These are phyloP conservation scores for Zopfia rhizophila DNA, from an alignment of 2,329 filamentous ascomycete genomes.

Conservation along the genomic window DNA sequence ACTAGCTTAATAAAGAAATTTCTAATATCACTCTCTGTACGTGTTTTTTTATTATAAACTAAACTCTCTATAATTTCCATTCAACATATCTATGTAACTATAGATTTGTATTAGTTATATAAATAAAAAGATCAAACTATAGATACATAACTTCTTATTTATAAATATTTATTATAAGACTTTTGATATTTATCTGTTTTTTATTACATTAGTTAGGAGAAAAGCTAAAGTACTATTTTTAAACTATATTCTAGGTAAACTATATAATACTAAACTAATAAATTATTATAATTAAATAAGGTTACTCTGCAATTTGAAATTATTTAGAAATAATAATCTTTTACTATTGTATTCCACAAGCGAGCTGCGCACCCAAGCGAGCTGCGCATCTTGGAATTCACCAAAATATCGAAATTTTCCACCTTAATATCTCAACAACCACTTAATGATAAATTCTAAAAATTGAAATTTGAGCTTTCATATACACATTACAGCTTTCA, in stretches of 20 bases:
- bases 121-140: constrained; percentile 4
- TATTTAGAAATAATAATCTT: constrained; percentile 7
- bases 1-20: background rate
- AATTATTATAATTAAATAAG: constrained; percentile 12
- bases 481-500: too few species aligned
- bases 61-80: background rate
- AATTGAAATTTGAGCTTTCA: too few species aligned
- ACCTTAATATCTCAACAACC: too few species aligned
- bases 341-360: too few species aligned
- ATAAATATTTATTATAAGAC: background rate
- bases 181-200: constrained; percentile 6
- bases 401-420: too few species aligned
- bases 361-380: too few species aligned
- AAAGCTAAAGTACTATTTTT: constrained; percentile 13
- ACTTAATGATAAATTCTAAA: too few species aligned
- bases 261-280: background rate
- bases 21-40: background rate
- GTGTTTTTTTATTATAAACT: background rate
- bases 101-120: constrained; percentile 10
- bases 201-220: constrained; percentile 22
- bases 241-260: constrained; percentile 2
- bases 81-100: background rate
- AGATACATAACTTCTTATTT: constrained; percentile 8
- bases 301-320: constrained; percentile 12
- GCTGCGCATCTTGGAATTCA: too few species aligned